Evolutionary conservation across 345 rosid species (phyloP).

Genomic region (Lepidium aucheri): DNA sequence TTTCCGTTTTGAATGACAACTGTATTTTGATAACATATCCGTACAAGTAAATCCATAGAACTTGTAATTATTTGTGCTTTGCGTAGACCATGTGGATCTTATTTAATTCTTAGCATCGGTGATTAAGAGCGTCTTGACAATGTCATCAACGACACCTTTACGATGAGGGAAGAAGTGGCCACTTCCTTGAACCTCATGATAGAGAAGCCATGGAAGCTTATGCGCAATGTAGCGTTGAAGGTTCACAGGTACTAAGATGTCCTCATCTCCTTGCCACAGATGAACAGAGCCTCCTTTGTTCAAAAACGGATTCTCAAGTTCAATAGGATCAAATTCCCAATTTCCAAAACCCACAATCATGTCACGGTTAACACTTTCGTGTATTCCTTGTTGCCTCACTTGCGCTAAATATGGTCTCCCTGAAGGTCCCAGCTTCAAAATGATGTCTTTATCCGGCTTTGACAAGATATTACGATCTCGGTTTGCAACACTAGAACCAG

Average conservation of each 20-base stretch:
- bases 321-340: conserved; percentile 73
- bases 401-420: conserved; percentile 29
- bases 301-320: conserved; percentile 46
- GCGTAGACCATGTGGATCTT: not conserved
- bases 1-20: too few relatives aligned
- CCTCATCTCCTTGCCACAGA: conserved; percentile 72
- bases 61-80: not conserved
- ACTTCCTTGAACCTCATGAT: conserved; percentile 50
- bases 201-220: conserved; percentile 64
- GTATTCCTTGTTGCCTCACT: conserved; percentile 50
- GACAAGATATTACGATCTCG: conserved; percentile 18
- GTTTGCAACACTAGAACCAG: conserved; percentile 27
- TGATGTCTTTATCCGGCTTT: conserved; percentile 28
- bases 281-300: conserved; percentile 44
- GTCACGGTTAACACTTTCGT: conserved; percentile 52
- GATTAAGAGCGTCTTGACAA: conserved; percentile 40
- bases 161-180: conserved; percentile 43
- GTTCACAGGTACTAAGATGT: conserved; percentile 42
- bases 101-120: not conserved
- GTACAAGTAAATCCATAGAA: not conserved
- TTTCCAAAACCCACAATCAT: conserved; percentile 41
- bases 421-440: conserved; percentile 1
- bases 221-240: conserved; percentile 41
- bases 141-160: conserved; percentile 32
- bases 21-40: not conserved